These are phyloP conservation scores for Alternaria atra DNA, from an alignment of 2,329 filamentous ascomycete species.

Conservation along the genomic window DNA sequence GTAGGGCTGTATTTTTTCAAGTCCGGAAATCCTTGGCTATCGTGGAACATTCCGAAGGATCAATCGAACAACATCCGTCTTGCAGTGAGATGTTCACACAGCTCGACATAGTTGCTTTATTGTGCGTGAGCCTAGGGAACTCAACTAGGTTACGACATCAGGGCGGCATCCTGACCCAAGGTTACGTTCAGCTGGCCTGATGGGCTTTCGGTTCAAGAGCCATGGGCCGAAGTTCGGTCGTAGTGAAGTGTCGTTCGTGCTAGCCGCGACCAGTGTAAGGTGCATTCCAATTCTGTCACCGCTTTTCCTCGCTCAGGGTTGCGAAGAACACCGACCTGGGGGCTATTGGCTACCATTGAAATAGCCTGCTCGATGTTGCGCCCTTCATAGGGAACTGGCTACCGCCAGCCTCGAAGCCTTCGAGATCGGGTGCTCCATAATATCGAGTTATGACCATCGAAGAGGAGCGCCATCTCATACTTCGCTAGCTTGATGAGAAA, in stretches of 20 bases:
- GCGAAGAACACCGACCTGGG: slow-evolving; percentile 6
- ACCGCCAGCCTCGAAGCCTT: background rate
- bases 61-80: background rate
- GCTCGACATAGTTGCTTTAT: background rate
- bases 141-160: slow-evolving; percentile 6
- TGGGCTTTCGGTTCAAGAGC: slow-evolving; percentile 2
- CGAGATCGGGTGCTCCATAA: background rate
- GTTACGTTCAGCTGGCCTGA: slow-evolving; percentile 15
- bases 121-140: background rate
- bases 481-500: background rate
- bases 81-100: background rate
- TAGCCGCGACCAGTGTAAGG: slow-evolving; percentile 17
- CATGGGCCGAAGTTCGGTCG: slow-evolving; percentile 33
- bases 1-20: slow-evolving; percentile 22
- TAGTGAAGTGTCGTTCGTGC: slow-evolving; percentile 17
- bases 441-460: background rate
- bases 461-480: background rate
- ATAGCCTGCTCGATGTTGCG: slow-evolving; percentile 5
- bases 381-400: background rate
- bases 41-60: background rate
- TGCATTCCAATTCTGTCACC: slow-evolving; percentile 32
- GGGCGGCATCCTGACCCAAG: slow-evolving; percentile 5
- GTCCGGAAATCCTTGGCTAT: background rate
- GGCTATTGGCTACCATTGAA: slow-evolving; percentile 9
- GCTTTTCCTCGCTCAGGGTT: slow-evolving; percentile 28